These are phyloP conservation scores for Lactarius tabidus DNA, from an alignment of 768 basidiomycete species.

Conservation along the genomic window DNA sequence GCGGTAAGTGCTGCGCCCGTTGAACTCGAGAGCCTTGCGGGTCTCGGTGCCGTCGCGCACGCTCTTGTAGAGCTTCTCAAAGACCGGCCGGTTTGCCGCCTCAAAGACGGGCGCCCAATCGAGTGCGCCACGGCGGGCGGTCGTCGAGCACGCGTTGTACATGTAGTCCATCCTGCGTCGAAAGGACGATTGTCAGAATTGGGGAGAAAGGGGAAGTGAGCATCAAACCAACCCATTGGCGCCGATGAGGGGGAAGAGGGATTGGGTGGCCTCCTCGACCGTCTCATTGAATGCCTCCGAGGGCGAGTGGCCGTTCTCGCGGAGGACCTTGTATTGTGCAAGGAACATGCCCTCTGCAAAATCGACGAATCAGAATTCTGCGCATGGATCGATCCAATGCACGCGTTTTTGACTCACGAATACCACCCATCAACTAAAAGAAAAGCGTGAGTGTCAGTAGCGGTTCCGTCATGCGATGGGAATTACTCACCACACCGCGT, in stretches of 20 bases:
- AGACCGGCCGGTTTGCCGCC: slow-evolving; percentile 90
- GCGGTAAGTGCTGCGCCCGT: slow-evolving; percentile 87
- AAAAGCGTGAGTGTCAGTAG: slow-evolving; percentile 8
- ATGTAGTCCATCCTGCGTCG: slow-evolving; percentile 91
- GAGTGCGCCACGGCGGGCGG: slow-evolving; percentile 96
- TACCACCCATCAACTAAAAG: slow-evolving; percentile 88
- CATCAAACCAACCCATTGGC: slow-evolving; percentile 70
- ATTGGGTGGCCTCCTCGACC: slow-evolving; percentile 99
- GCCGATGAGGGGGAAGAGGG: slow-evolving; percentile 95
- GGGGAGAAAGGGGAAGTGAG: not conserved
- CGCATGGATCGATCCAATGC: not conserved
- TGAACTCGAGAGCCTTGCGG: slow-evolving; percentile 94
- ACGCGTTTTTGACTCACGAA: slow-evolving; percentile 54
- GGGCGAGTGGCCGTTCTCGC: slow-evolving; percentile 92
- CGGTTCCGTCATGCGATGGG: slow-evolving; percentile 7
- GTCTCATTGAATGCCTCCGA: slow-evolving; percentile 99
- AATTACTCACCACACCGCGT: slow-evolving; percentile 88
- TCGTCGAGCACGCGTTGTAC: slow-evolving; percentile 99
- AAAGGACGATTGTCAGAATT: slow-evolving; percentile 1
- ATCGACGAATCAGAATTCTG: slow-evolving; percentile 9
- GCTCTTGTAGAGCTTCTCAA: slow-evolving; percentile 92
- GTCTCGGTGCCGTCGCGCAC: slow-evolving; percentile 96
- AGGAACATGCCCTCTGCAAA: slow-evolving; percentile 90
- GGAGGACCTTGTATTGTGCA: slow-evolving; percentile 97
- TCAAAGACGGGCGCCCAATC: slow-evolving; percentile 99